phyloP scores from a whole-genome alignment of 257 asterid species.

The Ajuga chamaepitys region DNA sequence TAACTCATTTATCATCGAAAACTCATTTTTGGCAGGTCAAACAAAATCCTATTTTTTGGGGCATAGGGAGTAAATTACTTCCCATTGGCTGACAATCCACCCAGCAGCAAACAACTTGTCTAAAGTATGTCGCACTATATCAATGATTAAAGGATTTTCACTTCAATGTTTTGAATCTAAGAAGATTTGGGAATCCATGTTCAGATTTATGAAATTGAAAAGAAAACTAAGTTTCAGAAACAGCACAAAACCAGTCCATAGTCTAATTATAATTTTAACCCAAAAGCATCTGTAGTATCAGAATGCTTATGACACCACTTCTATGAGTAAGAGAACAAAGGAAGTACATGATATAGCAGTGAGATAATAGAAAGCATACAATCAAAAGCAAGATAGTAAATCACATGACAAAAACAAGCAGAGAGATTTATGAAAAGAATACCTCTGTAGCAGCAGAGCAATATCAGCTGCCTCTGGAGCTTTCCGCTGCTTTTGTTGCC shows the following conservation, averaged over 20 bases:
- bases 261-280: neutral
- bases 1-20: neutral
- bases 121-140: neutral
- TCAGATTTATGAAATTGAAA: neutral
- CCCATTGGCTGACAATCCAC: neutral
- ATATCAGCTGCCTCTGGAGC: conserved; percentile 97
- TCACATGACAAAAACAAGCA: neutral
- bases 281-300: neutral
- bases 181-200: no score
- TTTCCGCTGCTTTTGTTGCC: conserved; percentile 93
- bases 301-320: conserved; percentile 1
- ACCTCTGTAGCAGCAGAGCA: conserved; percentile 87
- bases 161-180: conserved; percentile 10
- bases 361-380: neutral
- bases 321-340: neutral
- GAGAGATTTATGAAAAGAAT: neutral
- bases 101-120: neutral
- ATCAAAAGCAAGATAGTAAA: neutral
- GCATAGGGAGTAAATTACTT: neutral
- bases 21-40: neutral
- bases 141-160: neutral
- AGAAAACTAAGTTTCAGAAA: neutral
- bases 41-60: neutral
- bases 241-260: neutral
- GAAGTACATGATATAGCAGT: neutral